These are phyloP conservation scores for Emmonsiellopsis sp. DNA, from an alignment of 2,329 filamentous ascomycete species.

Conservation along the genomic window DNA sequence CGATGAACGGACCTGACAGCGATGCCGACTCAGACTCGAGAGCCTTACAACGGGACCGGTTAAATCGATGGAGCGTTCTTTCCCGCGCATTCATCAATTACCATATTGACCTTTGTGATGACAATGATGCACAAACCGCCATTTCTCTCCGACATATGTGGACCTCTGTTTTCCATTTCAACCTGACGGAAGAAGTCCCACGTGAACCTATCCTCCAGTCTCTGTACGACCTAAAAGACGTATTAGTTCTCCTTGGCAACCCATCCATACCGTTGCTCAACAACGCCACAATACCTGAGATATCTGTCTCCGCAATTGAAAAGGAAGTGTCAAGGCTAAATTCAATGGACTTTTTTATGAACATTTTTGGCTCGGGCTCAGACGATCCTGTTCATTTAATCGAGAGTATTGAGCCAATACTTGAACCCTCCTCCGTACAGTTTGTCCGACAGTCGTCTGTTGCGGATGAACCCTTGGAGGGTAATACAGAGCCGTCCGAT, in stretches of 20 bases:
- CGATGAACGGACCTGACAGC: slow-evolving; percentile 53
- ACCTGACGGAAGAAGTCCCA: slow-evolving; percentile 44
- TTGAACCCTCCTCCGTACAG: slow-evolving; percentile 53
- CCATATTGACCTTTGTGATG: slow-evolving; percentile 24
- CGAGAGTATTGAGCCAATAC: slow-evolving; percentile 81
- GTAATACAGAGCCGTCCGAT: background rate
- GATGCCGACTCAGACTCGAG: slow-evolving; percentile 45
- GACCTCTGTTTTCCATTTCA: slow-evolving; percentile 56
- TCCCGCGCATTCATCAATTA: slow-evolving; percentile 45
- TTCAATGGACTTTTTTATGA: slow-evolving; percentile 92
- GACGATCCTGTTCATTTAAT: slow-evolving; percentile 78
- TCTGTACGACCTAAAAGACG: slow-evolving; percentile 52
- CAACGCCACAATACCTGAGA: slow-evolving; percentile 78
- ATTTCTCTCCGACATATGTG: slow-evolving; percentile 56
- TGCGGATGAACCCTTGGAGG: background rate
- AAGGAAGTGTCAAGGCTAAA: slow-evolving; percentile 86
- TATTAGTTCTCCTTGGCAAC: slow-evolving; percentile 42
- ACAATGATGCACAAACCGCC: slow-evolving; percentile 26
- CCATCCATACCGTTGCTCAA: slow-evolving; percentile 59
- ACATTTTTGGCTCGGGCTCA: slow-evolving; percentile 74
- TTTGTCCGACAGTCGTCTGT: slow-evolving; percentile 4
- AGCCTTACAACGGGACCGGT: slow-evolving; percentile 47
- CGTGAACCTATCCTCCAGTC: slow-evolving; percentile 54
- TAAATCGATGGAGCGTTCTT: slow-evolving; percentile 52
- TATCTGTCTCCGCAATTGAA: slow-evolving; percentile 75